Conservation (phyloP, 768 basidiomycete species). For the Lactarius quietus region DNA sequence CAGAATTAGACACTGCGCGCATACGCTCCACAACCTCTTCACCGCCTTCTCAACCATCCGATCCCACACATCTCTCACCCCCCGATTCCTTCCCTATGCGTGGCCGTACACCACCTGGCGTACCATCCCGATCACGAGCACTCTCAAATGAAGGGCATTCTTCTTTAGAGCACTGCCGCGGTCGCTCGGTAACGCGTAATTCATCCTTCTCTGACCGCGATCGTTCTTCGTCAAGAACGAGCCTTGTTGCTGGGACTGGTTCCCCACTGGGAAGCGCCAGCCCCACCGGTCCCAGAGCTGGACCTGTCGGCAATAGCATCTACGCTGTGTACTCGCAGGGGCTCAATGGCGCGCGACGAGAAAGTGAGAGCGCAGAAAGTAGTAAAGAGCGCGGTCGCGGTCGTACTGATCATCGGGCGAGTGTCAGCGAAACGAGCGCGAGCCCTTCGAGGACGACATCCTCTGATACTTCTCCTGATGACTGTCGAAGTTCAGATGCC, state of each 20-base stretch:
- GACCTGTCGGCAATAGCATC: slow-evolving; percentile 23
- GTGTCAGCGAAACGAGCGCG: slow-evolving; percentile 21
- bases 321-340: slow-evolving; percentile 19
- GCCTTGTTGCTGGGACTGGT: slow-evolving; percentile 32
- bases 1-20: slow-evolving; percentile 15
- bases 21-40: slow-evolving; percentile 20
- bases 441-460: slow-evolving; percentile 16
- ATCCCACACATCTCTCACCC: slow-evolving; percentile 26
- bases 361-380: slow-evolving; percentile 10
- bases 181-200: slow-evolving; percentile 52
- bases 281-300: slow-evolving; percentile 33
- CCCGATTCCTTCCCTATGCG: slow-evolving; percentile 26
- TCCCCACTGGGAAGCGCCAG: slow-evolving; percentile 37
- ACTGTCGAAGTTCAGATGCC: slow-evolving; percentile 6
- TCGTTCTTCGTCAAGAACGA: slow-evolving; percentile 36
- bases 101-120: slow-evolving; percentile 26
- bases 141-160: slow-evolving; percentile 30
- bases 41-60: slow-evolving; percentile 25
- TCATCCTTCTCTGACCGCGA: slow-evolving; percentile 55
- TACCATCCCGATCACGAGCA: slow-evolving; percentile 28
- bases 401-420: slow-evolving; percentile 15
- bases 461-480: too few species aligned
- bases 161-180: slow-evolving; percentile 35
- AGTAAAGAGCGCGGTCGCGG: slow-evolving; percentile 25
- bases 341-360: slow-evolving; percentile 21